Percentiles rank a stretch among this genome's conserved stretches.
phyloP scores from a whole-genome alignment of 768 basidiomycete genomes.

The Suillus placidus region DNA sequence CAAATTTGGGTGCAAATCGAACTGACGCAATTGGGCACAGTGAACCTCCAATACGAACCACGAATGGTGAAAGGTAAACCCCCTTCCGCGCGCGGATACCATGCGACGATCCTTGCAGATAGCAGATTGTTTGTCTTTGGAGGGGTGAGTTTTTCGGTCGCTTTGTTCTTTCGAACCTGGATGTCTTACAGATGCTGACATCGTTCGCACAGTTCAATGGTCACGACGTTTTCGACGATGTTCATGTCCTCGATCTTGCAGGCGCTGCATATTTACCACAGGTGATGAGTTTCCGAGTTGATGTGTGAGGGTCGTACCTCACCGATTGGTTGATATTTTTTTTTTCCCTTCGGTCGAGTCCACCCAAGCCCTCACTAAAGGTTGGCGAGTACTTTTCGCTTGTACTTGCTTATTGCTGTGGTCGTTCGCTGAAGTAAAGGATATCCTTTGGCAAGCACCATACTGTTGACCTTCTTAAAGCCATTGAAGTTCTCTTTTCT shows the following conservation, averaged over 20 bases:
- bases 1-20: neutral
- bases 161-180: neutral
- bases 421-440: neutral
- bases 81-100: conserved; percentile 82
- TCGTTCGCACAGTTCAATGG: conserved; percentile 63
- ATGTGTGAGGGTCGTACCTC: conserved; percentile 23
- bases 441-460: neutral
- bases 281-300: conserved; percentile 75
- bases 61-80: conserved; percentile 68
- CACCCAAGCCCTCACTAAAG: neutral
- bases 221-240: conserved; percentile 80
- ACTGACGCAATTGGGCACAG: conserved; percentile 40
- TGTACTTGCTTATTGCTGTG: neutral
- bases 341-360: neutral
- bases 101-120: conserved; percentile 80
- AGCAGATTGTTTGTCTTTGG: conserved; percentile 85
- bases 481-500: neutral
- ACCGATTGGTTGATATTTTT: neutral
- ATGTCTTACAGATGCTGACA: conserved; percentile 5
- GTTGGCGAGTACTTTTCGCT: neutral
- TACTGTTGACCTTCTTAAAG: neutral
- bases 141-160: conserved; percentile 45
- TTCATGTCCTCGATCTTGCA: conserved; percentile 83
- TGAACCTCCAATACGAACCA: conserved; percentile 81
- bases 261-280: conserved; percentile 89